phyloP scores from a whole-genome alignment of 768 basidiomycete species.

The Fomitopsis pulvina region DNA sequence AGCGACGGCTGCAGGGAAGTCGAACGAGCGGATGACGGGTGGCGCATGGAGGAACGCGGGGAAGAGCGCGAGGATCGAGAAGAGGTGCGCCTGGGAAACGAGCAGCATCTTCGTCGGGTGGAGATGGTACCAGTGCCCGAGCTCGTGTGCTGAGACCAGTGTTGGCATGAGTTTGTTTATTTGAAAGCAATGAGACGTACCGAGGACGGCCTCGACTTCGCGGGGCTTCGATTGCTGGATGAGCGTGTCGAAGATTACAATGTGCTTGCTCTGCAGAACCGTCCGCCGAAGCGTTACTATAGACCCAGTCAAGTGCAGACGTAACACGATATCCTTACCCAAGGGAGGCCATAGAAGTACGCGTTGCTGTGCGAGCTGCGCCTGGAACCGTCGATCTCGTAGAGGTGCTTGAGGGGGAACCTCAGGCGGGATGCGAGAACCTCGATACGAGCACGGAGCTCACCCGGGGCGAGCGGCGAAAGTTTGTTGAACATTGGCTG shows the following conservation, averaged over 20 bases:
- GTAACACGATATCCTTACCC: slow-evolving; percentile 38
- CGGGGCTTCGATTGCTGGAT: slow-evolving; percentile 87
- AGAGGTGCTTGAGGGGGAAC: slow-evolving; percentile 92
- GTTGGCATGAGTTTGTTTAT: neutral
- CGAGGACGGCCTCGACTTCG: slow-evolving; percentile 95
- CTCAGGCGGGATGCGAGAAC: slow-evolving; percentile 70
- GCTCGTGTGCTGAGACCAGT: slow-evolving; percentile 67
- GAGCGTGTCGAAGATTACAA: slow-evolving; percentile 96
- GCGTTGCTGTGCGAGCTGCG: slow-evolving; percentile 94
- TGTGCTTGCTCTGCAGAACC: slow-evolving; percentile 68
- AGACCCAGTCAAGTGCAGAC: neutral
- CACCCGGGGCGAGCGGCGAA: slow-evolving; percentile 73
- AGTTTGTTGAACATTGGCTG: slow-evolving; percentile 98
- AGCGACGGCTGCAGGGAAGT: slow-evolving; percentile 62
- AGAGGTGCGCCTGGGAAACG: slow-evolving; percentile 83
- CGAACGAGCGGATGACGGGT: slow-evolving; percentile 73
- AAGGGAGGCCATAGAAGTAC: slow-evolving; percentile 97
- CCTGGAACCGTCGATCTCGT: slow-evolving; percentile 97
- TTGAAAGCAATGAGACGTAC: slow-evolving; percentile 21
- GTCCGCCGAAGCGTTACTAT: neutral
- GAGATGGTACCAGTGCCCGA: slow-evolving; percentile 92
- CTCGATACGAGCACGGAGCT: slow-evolving; percentile 75
- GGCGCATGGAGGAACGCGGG: slow-evolving; percentile 85
- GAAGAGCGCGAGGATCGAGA: slow-evolving; percentile 80
- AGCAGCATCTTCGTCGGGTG: slow-evolving; percentile 88